Evolutionary conservation across 495 filamentous ascomycete genomes (phyloP).

Genomic region (Cenococcum geophilum): DNA sequence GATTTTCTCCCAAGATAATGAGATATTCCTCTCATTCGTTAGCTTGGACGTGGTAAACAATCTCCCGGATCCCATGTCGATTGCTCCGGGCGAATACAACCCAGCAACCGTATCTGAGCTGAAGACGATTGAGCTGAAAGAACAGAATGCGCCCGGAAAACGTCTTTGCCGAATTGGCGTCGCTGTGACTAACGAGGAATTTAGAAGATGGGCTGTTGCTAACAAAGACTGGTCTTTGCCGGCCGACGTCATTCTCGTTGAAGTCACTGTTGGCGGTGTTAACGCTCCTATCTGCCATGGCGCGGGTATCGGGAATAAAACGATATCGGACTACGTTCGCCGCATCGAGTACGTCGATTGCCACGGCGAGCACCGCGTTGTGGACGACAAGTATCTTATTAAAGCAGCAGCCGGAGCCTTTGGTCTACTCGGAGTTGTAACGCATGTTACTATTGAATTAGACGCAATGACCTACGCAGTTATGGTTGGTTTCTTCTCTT

Average conservation of each 20-base stretch:
- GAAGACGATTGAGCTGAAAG: slow-evolving; percentile 40
- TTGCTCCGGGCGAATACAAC: slow-evolving; percentile 33
- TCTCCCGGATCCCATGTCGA: slow-evolving; percentile 39
- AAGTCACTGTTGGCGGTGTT: slow-evolving; percentile 49
- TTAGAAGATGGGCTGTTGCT: slow-evolving; percentile 45
- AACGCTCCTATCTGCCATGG: slow-evolving; percentile 52
- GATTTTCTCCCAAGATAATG: slow-evolving; percentile 43
- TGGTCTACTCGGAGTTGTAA: slow-evolving; percentile 49
- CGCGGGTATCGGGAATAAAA: slow-evolving; percentile 42
- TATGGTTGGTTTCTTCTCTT: slow-evolving; percentile 26
- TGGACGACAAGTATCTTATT: slow-evolving; percentile 41
- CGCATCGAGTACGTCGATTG: slow-evolving; percentile 49
- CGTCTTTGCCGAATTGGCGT: slow-evolving; percentile 43
- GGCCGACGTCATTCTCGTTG: slow-evolving; percentile 48
- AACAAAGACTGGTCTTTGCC: slow-evolving; percentile 43
- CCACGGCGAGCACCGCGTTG: slow-evolving; percentile 43
- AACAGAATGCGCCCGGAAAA: slow-evolving; percentile 27
- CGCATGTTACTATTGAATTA: slow-evolving; percentile 49
- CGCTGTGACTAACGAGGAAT: slow-evolving; percentile 46
- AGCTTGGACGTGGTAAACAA: slow-evolving; percentile 39
- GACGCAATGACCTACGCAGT: slow-evolving; percentile 48
- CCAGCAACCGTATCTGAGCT: slow-evolving; percentile 32
- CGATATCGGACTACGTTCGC: slow-evolving; percentile 46
- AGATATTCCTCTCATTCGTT: slow-evolving; percentile 49
- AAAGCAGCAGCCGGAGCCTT: slow-evolving; percentile 48